phyloP scores from a whole-genome alignment of 2,329 filamentous ascomycete species.

The Venturia aucupariae region DNA sequence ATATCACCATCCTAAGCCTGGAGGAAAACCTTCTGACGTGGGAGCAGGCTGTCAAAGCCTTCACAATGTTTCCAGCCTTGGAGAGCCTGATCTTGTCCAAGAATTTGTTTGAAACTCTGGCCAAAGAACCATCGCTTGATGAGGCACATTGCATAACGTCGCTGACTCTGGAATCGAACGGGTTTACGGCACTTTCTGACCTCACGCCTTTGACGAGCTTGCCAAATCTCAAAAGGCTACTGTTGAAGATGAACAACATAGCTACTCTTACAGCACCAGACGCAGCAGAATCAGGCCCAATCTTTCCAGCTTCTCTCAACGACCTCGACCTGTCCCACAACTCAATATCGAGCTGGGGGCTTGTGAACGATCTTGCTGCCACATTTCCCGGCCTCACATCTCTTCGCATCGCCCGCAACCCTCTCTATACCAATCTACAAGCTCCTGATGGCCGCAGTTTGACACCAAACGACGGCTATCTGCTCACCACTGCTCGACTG shows the following conservation, averaged over 20 bases:
- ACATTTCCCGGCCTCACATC: constrained; percentile 65
- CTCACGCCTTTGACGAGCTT: constrained; percentile 53
- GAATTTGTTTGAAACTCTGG: not conserved
- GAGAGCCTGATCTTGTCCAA: constrained; percentile 3
- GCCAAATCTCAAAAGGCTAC: constrained; percentile 38
- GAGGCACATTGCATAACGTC: constrained; percentile 23
- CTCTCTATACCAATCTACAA: constrained; percentile 58
- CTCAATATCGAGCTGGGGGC: constrained; percentile 51
- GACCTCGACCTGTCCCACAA: constrained; percentile 40
- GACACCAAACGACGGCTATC: constrained; percentile 71
- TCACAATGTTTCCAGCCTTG: constrained; percentile 3
- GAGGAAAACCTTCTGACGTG: constrained; percentile 38
- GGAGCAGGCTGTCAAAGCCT: constrained; percentile 22
- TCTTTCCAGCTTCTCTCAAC: constrained; percentile 25
- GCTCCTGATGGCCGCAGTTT: constrained; percentile 32
- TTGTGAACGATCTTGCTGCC: constrained; percentile 58
- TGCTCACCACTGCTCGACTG: constrained; percentile 75
- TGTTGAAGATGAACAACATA: constrained; percentile 70
- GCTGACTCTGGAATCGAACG: constrained; percentile 29
- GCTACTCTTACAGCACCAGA: constrained; percentile 26
- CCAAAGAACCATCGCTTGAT: constrained; percentile 15
- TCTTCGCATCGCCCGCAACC: constrained; percentile 78
- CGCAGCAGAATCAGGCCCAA: constrained; percentile 5
- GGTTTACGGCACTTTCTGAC: constrained; percentile 51
- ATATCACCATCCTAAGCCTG: constrained; percentile 38